A percentile compares a stretch with the other conserved stretches of the same genome.
Conservation (phyloP, 1,284 basidiomycete species). For the Pseudozyma sp. region DNA sequence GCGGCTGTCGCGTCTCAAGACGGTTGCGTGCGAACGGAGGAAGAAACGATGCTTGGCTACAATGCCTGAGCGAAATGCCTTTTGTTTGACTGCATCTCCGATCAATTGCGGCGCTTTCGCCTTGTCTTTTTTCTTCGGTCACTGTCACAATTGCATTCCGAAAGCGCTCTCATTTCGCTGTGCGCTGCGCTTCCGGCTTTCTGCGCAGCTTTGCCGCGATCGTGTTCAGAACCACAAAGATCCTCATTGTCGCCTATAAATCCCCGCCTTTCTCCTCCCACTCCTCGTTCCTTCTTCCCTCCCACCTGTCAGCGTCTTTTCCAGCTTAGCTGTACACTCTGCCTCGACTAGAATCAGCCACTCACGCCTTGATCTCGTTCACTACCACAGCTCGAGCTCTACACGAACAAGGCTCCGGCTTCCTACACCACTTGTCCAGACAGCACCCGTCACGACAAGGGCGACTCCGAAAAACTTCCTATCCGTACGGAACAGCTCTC, state of each 20-base stretch:
- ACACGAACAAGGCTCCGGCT: background rate
- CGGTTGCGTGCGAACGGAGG: background rate
- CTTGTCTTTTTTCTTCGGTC: background rate
- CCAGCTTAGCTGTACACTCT: background rate
- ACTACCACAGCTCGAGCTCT: background rate
- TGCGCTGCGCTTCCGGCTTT: background rate
- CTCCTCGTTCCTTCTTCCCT: background rate
- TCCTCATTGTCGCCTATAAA: slow-evolving; percentile 4
- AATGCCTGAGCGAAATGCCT: background rate
- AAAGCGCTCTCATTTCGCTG: background rate
- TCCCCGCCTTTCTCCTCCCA: background rate
- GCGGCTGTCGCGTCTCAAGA: slow-evolving; percentile 27
- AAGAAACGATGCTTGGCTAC: slow-evolving; percentile 19
- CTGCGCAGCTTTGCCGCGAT: slow-evolving; percentile 3
- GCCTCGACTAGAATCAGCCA: background rate
- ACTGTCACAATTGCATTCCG: background rate
- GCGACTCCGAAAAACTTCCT: background rate
- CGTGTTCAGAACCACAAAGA: background rate
- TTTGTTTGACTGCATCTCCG: background rate
- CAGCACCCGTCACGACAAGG: background rate
- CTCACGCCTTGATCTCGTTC: background rate
- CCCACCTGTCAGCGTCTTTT: slow-evolving; percentile 4
- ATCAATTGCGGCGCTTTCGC: background rate
- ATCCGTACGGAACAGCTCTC: background rate
- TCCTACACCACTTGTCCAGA: background rate